Conservation (phyloP, 2,329 filamentous ascomycete genomes). For the Raffaelea arxii region DNA sequence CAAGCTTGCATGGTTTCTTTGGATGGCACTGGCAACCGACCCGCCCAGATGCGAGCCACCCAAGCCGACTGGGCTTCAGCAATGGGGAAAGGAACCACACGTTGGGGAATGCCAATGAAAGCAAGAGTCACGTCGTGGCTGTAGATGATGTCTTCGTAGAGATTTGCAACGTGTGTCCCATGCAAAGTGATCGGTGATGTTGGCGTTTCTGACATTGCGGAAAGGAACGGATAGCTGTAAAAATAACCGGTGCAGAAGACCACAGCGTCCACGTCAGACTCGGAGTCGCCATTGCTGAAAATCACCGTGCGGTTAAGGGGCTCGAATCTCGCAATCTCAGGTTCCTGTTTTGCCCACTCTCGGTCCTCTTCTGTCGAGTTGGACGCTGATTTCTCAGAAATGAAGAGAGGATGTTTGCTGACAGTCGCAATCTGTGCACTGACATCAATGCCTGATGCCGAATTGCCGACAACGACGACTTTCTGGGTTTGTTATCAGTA, state of each 20-base stretch:
- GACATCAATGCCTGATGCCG: slow-evolving; percentile 32
- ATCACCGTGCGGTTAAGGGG: slow-evolving; percentile 37
- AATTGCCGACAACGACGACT: slow-evolving; percentile 42
- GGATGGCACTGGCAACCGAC: slow-evolving; percentile 45
- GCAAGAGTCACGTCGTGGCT: slow-evolving; percentile 54
- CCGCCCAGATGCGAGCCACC: slow-evolving; percentile 57
- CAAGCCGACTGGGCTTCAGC: slow-evolving; percentile 60
- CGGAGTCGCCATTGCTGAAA: slow-evolving; percentile 50
- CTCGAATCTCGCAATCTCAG: slow-evolving; percentile 37
- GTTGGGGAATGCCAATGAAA: slow-evolving; percentile 57
- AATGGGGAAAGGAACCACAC: slow-evolving; percentile 63
- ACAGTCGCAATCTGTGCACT: slow-evolving; percentile 26
- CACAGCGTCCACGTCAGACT: slow-evolving; percentile 47
- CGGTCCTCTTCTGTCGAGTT: slow-evolving; percentile 17
- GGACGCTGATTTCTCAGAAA: slow-evolving; percentile 7
- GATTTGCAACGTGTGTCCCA: slow-evolving; percentile 44
- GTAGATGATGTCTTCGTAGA: slow-evolving; percentile 44
- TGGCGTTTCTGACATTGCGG: too few relatives aligned
- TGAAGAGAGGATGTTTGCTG: slow-evolving; percentile 43
- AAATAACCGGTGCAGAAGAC: slow-evolving; percentile 65
- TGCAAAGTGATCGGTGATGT: slow-evolving; percentile 34
- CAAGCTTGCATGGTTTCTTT: neutral
- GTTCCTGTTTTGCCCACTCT: slow-evolving; percentile 3
- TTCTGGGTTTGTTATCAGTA: slow-evolving; percentile 25
- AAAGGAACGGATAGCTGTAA: slow-evolving; percentile 61